Conservation (phyloP, 345 rosid genomes). For the Euphorbia lathyris region DNA sequence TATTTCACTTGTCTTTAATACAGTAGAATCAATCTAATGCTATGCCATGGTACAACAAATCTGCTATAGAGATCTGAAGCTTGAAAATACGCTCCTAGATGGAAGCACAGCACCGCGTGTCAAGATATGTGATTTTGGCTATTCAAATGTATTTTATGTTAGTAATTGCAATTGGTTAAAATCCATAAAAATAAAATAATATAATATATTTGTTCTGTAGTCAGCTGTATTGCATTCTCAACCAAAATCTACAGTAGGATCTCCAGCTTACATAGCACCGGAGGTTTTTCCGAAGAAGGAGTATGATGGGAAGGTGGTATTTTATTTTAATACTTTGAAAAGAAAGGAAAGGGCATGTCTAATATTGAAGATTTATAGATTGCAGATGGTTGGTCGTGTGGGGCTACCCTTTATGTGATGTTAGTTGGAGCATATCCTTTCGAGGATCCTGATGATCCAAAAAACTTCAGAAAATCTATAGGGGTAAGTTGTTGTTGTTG, state of each 20-base stretch:
- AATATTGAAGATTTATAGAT: constrained; percentile 16
- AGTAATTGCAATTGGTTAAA: not conserved
- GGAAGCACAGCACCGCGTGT: constrained; percentile 73
- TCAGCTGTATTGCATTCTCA: constrained; percentile 87
- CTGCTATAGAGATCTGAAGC: constrained; percentile 90
- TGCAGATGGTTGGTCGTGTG: constrained; percentile 28
- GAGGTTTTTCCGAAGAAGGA: constrained; percentile 72
- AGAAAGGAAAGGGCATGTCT: too few relatives aligned
- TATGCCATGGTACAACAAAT: constrained; percentile 51
- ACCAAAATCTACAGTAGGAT: constrained; percentile 95
- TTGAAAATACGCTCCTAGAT: constrained; percentile 85
- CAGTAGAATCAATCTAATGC: not conserved
- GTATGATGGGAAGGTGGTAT: constrained; percentile 91
- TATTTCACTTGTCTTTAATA: not conserved
- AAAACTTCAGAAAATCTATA: constrained; percentile 24
- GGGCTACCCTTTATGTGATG: constrained; percentile 29
- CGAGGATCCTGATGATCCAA: constrained; percentile 27
- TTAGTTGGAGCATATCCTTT: constrained; percentile 25
- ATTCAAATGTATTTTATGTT: constrained; percentile 54
- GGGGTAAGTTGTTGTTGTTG: constrained; percentile 20
- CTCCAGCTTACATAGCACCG: constrained; percentile 91
- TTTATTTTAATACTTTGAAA: too few relatives aligned
- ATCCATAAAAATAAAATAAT: too few relatives aligned
- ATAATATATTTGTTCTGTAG: constrained; percentile 34
- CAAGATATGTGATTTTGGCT: constrained; percentile 88